Evolutionary conservation across 176 grass and related monocot species (phyloP).

Genomic region (Chrysopogon serrulatus): DNA sequence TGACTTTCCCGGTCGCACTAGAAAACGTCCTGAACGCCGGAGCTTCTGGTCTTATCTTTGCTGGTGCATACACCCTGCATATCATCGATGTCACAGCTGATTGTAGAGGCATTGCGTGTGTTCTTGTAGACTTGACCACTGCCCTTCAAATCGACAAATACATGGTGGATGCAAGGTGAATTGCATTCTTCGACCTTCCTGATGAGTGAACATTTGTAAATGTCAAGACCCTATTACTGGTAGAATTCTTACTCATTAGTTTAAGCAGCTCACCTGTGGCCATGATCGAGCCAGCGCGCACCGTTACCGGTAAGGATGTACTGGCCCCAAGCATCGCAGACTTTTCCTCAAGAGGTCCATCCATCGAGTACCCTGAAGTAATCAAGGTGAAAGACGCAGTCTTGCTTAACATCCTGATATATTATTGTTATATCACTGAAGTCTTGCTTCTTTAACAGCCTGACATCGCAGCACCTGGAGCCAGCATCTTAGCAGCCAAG

Average conservation of each 20-base stretch:
- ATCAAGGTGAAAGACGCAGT: no score
- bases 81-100: fast-evolving
- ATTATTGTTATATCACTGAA: neutral
- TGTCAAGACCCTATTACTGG: neutral
- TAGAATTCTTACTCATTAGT: neutral
- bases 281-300: neutral
- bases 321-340: constrained; percentile 11
- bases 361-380: neutral
- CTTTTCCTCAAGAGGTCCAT: constrained; percentile 33
- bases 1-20: neutral
- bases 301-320: neutral
- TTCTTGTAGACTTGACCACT: constrained; percentile 18
- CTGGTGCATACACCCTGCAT: neutral
- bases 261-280: neutral
- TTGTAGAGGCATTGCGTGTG: neutral
- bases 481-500: constrained; percentile 17
- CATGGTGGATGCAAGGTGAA: neutral
- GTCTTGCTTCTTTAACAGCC: neutral
- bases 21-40: neutral
- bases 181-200: neutral
- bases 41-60: constrained; percentile 4
- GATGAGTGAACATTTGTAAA: neutral
- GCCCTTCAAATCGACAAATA: neutral
- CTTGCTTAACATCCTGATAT: no score
- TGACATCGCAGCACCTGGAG: constrained; percentile 30